Percentiles rank a stretch among this genome's conserved stretches.
phyloP scores from a whole-genome alignment of 208 protist genomes.

The Zelonia costaricensis region DNA sequence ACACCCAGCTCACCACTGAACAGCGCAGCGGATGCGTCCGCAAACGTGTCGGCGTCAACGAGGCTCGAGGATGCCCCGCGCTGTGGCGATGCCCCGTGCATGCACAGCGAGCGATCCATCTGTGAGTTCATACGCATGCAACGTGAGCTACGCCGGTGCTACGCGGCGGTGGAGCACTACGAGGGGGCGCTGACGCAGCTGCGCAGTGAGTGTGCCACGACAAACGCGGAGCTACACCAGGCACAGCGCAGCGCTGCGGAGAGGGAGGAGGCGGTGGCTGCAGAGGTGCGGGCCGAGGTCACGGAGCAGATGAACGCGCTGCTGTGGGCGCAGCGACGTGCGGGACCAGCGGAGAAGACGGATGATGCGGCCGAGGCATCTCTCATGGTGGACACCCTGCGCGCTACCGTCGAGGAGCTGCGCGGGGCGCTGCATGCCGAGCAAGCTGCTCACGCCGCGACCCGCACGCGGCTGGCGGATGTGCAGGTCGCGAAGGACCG shows the following conservation, averaged over 20 bases:
- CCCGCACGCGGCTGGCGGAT: conserved; percentile 5
- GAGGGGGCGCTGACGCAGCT: conserved; percentile 24
- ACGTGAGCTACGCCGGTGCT: conserved; percentile 55
- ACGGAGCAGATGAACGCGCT: not conserved
- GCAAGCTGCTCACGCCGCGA: conserved; percentile 9
- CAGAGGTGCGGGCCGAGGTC: conserved; percentile 11
- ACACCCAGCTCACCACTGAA: too few relatives aligned
- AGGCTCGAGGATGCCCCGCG: not conserved
- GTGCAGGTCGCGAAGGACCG: not conserved
- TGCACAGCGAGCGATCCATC: conserved; percentile 77
- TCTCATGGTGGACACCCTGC: not conserved
- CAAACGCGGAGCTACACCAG: conserved; percentile 8
- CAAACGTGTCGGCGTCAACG: not conserved
- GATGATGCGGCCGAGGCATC: not conserved
- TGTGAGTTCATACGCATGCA: conserved; percentile 68
- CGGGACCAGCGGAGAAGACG: not conserved
- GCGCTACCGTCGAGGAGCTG: conserved; percentile 9
- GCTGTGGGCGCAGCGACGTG: not conserved
- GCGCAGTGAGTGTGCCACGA: conserved; percentile 16
- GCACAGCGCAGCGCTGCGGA: conserved; percentile 1
- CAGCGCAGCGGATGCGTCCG: too few relatives aligned
- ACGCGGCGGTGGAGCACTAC: conserved; percentile 37
- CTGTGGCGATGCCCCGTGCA: conserved; percentile 44
- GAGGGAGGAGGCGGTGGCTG: conserved; percentile 11
- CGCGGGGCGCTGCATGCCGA: conserved; percentile 12